Evolutionary conservation across 345 rosid genomes (phyloP).

Genomic region (Mercurialis annua): DNA sequence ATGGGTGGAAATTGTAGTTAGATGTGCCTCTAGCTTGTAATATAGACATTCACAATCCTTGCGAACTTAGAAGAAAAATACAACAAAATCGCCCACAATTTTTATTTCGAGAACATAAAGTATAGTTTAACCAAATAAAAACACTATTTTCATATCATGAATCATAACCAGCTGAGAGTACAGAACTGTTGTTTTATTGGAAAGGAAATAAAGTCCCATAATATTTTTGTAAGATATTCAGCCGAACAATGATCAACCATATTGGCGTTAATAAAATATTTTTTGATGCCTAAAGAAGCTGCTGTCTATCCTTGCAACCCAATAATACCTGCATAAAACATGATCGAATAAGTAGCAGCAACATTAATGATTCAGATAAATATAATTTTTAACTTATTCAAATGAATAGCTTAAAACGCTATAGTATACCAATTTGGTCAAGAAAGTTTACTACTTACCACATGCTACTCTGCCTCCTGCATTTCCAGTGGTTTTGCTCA

Average conservation of each 20-base stretch:
- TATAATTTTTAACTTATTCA: background rate
- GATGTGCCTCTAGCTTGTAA: no score
- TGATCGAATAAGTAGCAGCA: background rate
- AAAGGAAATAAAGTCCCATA: background rate
- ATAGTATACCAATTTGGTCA: background rate
- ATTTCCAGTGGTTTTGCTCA: slow-evolving; percentile 81
- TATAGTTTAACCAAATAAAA: slow-evolving; percentile 5
- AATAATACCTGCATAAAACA: slow-evolving; percentile 41
- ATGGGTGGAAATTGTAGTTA: no score
- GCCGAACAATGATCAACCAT: background rate
- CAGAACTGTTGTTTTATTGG: slow-evolving; percentile 10
- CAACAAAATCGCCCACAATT: background rate
- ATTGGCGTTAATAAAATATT: background rate
- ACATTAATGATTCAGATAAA: background rate
- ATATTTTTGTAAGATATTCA: background rate
- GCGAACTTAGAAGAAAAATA: background rate
- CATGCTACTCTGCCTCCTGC: slow-evolving; percentile 85
- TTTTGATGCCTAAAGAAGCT: background rate
- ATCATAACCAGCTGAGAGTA: slow-evolving; percentile 5
- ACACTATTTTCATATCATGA: background rate
- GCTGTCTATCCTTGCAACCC: slow-evolving; percentile 50
- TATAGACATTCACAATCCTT: no score
- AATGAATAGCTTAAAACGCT: background rate
- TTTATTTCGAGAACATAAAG: background rate
- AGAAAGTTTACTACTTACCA: slow-evolving; percentile 35